Evolutionary conservation across 73 alveolate species (phyloP).

Genomic region (Paramecium biaurelia): DNA sequence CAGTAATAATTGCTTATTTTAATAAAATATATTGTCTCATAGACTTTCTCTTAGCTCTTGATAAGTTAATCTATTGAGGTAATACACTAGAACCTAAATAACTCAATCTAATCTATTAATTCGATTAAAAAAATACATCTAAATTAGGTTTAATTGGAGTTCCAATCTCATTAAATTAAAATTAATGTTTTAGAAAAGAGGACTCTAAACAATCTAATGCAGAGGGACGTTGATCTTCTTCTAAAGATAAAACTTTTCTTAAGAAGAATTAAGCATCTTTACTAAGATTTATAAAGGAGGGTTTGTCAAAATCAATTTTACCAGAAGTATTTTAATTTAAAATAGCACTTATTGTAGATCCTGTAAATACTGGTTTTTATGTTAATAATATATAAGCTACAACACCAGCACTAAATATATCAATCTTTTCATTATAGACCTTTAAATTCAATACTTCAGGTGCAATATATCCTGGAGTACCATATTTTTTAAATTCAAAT

Average conservation of each 20-base stretch:
- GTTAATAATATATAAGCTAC: constrained; percentile 51
- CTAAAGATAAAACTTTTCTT: not conserved
- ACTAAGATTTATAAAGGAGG: not conserved
- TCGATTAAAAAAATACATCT: not conserved
- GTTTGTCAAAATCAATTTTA: not conserved
- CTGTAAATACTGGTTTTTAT: constrained; percentile 21
- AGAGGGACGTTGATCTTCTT: not conserved
- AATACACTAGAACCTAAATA: not conserved
- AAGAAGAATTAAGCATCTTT: constrained; percentile 2
- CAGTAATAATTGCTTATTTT: constrained; percentile 32
- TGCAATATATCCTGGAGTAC: constrained; percentile 64
- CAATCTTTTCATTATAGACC: constrained; percentile 43
- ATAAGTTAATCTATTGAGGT: not conserved
- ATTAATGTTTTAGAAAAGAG: not conserved
- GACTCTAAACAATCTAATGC: not conserved
- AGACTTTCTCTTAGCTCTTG: constrained; percentile 9
- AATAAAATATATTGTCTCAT: constrained; percentile 24
- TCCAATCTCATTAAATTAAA: not conserved
- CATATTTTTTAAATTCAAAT: constrained; percentile 60
- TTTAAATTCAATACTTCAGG: constrained; percentile 60
- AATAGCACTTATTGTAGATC: not conserved
- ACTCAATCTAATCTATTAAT: constrained; percentile 1
- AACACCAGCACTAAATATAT: constrained; percentile 54
- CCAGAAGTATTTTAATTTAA: constrained; percentile 42
- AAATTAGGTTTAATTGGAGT: not conserved